A percentile compares a stretch with the other conserved stretches of the same genome.
phyloP scores from a whole-genome alignment of 2,329 filamentous ascomycete genomes.

The Colletotrichum liaoningense region DNA sequence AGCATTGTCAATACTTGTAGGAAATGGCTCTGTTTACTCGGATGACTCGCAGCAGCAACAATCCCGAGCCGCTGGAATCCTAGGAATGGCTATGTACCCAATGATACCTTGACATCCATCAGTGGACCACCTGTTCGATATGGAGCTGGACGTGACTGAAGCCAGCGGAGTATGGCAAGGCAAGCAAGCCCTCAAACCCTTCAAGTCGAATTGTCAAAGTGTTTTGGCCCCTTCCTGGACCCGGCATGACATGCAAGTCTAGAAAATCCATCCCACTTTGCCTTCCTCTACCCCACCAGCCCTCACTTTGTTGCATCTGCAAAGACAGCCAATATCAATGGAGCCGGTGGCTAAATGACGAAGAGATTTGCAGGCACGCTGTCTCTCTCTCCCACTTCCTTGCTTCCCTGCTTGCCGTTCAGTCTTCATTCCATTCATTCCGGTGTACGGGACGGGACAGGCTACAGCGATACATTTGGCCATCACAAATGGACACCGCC shows the following conservation, averaged over 20 bases:
- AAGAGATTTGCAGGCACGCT: constrained; percentile 4
- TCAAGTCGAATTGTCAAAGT: background rate
- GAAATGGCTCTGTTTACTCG: background rate
- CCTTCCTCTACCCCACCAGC: constrained; percentile 1
- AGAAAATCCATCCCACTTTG: background rate
- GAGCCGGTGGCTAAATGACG: constrained; percentile 11
- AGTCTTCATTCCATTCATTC: background rate
- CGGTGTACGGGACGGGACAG: background rate
- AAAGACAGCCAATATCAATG: constrained; percentile 5
- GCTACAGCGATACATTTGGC: background rate
- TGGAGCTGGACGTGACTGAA: background rate
- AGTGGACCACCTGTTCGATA: background rate
- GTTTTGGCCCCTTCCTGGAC: constrained; percentile 15
- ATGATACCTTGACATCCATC: too few relatives aligned
- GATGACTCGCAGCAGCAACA: constrained; percentile 28
- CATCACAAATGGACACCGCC: background rate
- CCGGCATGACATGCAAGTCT: constrained; percentile 12
- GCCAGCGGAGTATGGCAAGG: too few relatives aligned
- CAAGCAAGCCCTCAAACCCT: too few relatives aligned
- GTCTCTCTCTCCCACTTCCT: background rate
- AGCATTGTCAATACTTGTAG: background rate
- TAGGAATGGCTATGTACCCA: background rate
- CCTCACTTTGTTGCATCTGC: constrained; percentile 8
- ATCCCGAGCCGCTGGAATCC: background rate
- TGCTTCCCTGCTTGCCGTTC: background rate